Base-by-base conservation (phyloP, 441 rosid genomes). In the Mallotus japonicus region DNA sequence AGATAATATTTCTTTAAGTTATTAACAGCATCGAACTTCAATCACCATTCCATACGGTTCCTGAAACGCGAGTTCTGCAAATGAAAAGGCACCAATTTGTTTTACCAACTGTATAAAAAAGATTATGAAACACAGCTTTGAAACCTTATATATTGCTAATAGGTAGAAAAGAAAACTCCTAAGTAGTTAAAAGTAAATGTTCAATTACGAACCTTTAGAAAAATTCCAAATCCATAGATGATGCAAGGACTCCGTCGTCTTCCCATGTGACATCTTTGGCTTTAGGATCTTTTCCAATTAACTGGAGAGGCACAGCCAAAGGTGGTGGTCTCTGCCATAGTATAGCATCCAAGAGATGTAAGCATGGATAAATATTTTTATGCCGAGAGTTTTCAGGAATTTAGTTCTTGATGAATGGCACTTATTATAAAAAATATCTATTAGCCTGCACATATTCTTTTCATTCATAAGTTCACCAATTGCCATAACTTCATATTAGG, bases 221-320 rank as follows among this genome's bases (percentile, higher is more conserved):
- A 65, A 90, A 40, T 63, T 87, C 92, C 81, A 90, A 67, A 73
- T 90, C 96, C 71, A 78, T 75, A 47, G 96, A 76, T 51, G 78
- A 79, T 70, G 75, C 83, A 57, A 89, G 97, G 73, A 89, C 95
- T n/a, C 95, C 99, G 75, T 91, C 97, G 68, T 89, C 97, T 83
- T 95, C 96, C 99, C 98, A 92, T 4, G 66, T 67, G 15, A 82
- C 81, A 64, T 88, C 92, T 82, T 85, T 87, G 75, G 87, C 86
- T 44, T 76, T 83, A 0, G 85, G 84, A 73, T 91, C 96, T 80
- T 85, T 91, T 73, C 62, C 81, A 16, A 76, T 85, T 61, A 92
- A 80, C 62, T 75, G 58, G 67, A 87, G 81, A 4, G 97, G 97
- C 53, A 71, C 81, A 20, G 89, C 96, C 54, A 95, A 37, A 40